These are phyloP conservation scores for Phytophthora pseudosyringae DNA, from an alignment of 352 stramenopile genomes.

Conservation along the genomic window DNA sequence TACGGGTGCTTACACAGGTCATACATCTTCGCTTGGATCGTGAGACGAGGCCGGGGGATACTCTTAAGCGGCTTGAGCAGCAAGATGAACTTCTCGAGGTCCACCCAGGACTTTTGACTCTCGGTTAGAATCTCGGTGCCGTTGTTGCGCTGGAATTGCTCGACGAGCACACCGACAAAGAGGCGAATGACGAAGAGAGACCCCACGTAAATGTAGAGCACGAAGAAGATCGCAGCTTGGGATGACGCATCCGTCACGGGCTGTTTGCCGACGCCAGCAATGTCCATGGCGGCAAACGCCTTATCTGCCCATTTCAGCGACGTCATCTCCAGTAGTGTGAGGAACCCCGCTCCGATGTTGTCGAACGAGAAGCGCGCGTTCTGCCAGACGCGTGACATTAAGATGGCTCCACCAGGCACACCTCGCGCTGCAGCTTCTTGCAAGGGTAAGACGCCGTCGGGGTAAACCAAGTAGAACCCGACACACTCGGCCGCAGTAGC, in stretches of 20 bases:
- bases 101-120: slow-evolving; percentile 81
- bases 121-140: slow-evolving; percentile 83
- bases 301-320: slow-evolving; percentile 87
- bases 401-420: slow-evolving; percentile 44
- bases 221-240: slow-evolving; percentile 68
- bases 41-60: slow-evolving; percentile 47
- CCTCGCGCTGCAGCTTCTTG: slow-evolving; percentile 56
- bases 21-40: slow-evolving; percentile 50
- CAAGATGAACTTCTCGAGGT: slow-evolving; percentile 82
- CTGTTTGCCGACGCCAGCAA: slow-evolving; percentile 52
- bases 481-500: slow-evolving; percentile 51
- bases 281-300: slow-evolving; percentile 78
- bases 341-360: slow-evolving; percentile 67
- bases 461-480: slow-evolving; percentile 58
- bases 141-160: slow-evolving; percentile 88
- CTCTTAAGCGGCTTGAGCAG: slow-evolving; percentile 67
- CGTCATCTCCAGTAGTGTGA: slow-evolving; percentile 81
- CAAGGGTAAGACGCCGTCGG: slow-evolving; percentile 52
- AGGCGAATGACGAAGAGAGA: slow-evolving; percentile 81
- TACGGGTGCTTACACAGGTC: slow-evolving; percentile 69
- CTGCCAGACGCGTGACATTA: slow-evolving; percentile 69
- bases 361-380: slow-evolving; percentile 84
- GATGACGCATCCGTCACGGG: slow-evolving; percentile 54
- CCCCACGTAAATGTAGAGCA: slow-evolving; percentile 79
- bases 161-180: slow-evolving; percentile 81